Evolutionary conservation across 306 rosid species (phyloP), one percentile per base, ranked within the genome.

Genomic region (Calophaca sinica): DNA sequence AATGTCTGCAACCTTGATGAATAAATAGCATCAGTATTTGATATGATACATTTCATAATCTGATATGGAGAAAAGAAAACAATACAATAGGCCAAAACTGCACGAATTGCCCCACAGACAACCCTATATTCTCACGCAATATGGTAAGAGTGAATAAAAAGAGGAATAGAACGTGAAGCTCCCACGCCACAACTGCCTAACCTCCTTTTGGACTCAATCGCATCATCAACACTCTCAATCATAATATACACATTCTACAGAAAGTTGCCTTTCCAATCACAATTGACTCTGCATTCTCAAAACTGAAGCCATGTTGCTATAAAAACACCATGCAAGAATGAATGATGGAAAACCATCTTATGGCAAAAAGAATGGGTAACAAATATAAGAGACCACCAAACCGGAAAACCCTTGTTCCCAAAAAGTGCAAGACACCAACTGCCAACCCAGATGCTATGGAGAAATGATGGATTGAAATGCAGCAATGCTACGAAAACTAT

Each of bases 231-330:
- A 82, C 78, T 71, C 75, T 31, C 2, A 3, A 33, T 33, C 26
- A 20, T 78, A 87, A 79, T 91, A 88, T 88, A 89, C 97, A 93
- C 86, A 79, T 87, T 82, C 86, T 87, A 86, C 88, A 75, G 83
- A 75, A 82, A 81, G 65, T 70, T 64, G 57, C 83, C 79, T 69
- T 81, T 78, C 81, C 93, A 79, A 82, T 77, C 64, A 81, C 88
- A 90, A 51, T 62, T 79, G 85, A 83, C 88, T 80, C 81, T 50
- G 83, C 87, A 88, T 75, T 66, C 87, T 74, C 86, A 86, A 86
- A 81, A 76, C 82, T 85, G 83, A 80, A 84, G 84, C 88, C 80
- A 82, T 61, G 83, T 74, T 80, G 78, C 86, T 83, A 76, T 57
- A 65, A 44, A 42, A 81, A 80, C 88, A 82, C 87, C 82, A 82